Conservation (phyloP, 2,329 filamentous ascomycete genomes). For the Fusarium illudens region DNA sequence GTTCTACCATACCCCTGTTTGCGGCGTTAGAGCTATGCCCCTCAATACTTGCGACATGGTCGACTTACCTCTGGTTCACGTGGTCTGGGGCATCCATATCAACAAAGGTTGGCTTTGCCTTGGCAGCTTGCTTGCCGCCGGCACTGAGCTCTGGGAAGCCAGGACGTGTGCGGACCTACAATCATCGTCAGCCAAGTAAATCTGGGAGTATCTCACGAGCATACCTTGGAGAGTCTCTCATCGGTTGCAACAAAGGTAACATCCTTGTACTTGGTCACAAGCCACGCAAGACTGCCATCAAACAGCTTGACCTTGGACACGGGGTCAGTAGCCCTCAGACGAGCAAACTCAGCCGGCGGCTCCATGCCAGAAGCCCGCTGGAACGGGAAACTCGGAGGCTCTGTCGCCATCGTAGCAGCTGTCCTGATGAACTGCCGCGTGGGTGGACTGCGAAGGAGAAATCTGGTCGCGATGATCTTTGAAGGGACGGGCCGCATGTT, state of each 20-base stretch:
- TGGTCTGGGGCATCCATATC: slow-evolving; percentile 61
- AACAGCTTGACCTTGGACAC: slow-evolving; percentile 57
- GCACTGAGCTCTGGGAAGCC: slow-evolving; percentile 59
- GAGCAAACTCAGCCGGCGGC: slow-evolving; percentile 55
- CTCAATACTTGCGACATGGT: accelerated
- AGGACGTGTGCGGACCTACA: slow-evolving; percentile 49
- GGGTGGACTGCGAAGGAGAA: background rate
- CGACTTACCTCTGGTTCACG: slow-evolving; percentile 53
- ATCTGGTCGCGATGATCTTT: background rate
- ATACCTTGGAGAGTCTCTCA: slow-evolving; percentile 56
- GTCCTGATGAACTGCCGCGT: background rate
- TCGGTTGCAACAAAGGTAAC: slow-evolving; percentile 56
- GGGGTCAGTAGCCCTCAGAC: slow-evolving; percentile 53
- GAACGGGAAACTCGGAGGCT: slow-evolving; percentile 31
- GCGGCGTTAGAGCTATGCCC: background rate
- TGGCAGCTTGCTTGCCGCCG: slow-evolving; percentile 57
- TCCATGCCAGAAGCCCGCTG: slow-evolving; percentile 40
- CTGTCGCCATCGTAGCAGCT: background rate
- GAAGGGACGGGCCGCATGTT: background rate
- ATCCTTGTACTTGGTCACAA: slow-evolving; percentile 58
- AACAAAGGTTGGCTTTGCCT: slow-evolving; percentile 59
- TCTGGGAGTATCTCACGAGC: accelerated
- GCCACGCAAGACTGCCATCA: slow-evolving; percentile 57
- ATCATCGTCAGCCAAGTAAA: background rate
- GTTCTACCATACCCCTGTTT: slow-evolving; percentile 55